Conservation (phyloP, 331 rosid species). For the Stylosanthes scabra region DNA sequence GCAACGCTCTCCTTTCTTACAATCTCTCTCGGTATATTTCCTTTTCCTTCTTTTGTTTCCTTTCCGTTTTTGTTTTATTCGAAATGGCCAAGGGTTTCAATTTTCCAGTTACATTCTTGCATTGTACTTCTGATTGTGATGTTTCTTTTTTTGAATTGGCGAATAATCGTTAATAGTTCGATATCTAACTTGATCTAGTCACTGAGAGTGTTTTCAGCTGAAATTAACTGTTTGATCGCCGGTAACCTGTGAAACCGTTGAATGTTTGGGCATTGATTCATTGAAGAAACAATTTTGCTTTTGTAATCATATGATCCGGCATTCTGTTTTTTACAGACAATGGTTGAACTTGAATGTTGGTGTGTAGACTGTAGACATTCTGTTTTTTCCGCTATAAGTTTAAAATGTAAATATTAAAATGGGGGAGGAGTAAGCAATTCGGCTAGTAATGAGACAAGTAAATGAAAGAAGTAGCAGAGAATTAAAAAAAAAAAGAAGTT, state of each 20-base stretch:
- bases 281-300: background rate
- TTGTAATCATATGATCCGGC: background rate
- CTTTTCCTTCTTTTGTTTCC: no score
- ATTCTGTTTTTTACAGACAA: no score
- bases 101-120: background rate
- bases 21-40: conserved; percentile 51
- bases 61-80: background rate
- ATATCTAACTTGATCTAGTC: background rate
- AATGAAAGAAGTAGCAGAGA: no score
- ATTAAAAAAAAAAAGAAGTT: no score
- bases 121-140: background rate
- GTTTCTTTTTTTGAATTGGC: background rate
- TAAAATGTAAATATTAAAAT: background rate
- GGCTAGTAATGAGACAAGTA: no score
- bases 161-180: background rate
- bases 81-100: background rate
- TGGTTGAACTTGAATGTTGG: background rate
- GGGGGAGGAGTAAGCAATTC: background rate
- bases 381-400: background rate
- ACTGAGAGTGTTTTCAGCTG: background rate
- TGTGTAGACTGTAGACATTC: conserved; percentile 8
- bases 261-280: conserved; percentile 5
- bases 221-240: background rate
- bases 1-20: conserved; percentile 37
- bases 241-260: background rate